A percentile compares a stretch with the other conserved stretches of the same genome.
Evolutionary conservation across 768 basidiomycete species (phyloP).

Genomic region (Podaxis sp.): DNA sequence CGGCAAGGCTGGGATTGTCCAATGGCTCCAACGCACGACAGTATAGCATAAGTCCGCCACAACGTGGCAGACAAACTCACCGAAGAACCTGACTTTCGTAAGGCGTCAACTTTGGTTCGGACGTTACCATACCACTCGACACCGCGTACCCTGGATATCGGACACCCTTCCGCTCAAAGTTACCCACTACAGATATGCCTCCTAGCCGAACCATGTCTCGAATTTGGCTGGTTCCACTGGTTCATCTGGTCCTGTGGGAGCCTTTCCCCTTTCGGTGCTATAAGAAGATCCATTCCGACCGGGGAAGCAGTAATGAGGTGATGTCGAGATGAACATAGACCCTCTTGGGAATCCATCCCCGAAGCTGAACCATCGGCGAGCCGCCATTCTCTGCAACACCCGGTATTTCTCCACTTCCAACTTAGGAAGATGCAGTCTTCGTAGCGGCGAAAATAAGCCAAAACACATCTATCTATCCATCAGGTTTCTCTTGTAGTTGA

Average conservation of each 20-base stretch:
- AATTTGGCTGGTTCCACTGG: background rate
- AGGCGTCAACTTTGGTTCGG: background rate
- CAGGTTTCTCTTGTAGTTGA: background rate
- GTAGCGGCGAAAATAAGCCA: background rate
- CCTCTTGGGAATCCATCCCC: background rate
- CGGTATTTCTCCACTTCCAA: background rate
- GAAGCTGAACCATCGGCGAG: background rate
- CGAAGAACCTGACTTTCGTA: background rate
- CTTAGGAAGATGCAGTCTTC: background rate
- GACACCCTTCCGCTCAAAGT: background rate
- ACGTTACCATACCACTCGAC: too few species aligned
- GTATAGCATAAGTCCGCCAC: background rate
- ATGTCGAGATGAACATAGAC: conserved; percentile 3
- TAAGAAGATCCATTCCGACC: background rate
- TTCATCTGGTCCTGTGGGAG: background rate
- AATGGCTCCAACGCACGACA: background rate
- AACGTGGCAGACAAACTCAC: background rate
- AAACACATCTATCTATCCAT: background rate
- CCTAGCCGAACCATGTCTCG: background rate
- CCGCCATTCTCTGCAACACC: background rate
- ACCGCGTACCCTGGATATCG: background rate
- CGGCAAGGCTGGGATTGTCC: background rate
- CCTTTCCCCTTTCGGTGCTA: background rate
- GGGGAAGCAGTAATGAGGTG: conserved; percentile 1
- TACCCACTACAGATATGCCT: background rate